phyloP scores from a whole-genome alignment of 2,329 filamentous ascomycete species.

The Lachnum nothofagi region DNA sequence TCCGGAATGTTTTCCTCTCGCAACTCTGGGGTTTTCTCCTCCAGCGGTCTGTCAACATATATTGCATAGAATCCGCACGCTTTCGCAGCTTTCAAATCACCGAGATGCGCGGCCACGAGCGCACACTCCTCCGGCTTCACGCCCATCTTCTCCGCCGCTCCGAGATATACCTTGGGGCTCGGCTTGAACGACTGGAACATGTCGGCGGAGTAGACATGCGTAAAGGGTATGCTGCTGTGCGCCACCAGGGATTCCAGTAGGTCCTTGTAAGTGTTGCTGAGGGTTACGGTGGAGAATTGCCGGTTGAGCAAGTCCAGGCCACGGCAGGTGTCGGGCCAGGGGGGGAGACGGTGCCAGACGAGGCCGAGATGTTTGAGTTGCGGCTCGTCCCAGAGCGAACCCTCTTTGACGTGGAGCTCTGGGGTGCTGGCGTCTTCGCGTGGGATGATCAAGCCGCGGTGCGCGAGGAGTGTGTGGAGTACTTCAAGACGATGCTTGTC shows the following conservation, averaged over 20 bases:
- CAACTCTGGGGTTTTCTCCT: slow-evolving; percentile 12
- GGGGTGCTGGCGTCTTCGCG: slow-evolving; percentile 15
- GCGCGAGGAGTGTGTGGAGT: slow-evolving; percentile 14
- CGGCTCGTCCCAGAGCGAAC: slow-evolving; percentile 17
- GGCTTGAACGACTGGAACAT: slow-evolving; percentile 72
- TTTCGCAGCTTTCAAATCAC: slow-evolving; percentile 61
- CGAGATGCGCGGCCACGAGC: slow-evolving; percentile 70
- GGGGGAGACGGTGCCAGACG: slow-evolving; percentile 64
- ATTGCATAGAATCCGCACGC: slow-evolving; percentile 41
- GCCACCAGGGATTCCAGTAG: slow-evolving; percentile 58
- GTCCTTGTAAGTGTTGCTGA: slow-evolving; percentile 67
- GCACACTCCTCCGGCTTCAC: slow-evolving; percentile 53
- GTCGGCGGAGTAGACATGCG: slow-evolving; percentile 60
- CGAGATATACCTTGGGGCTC: slow-evolving; percentile 58
- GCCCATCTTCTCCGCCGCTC: slow-evolving; percentile 55
- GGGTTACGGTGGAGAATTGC: slow-evolving; percentile 53
- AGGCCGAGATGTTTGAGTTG: slow-evolving; percentile 18
- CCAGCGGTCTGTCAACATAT: slow-evolving; percentile 12
- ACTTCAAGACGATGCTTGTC: slow-evolving; percentile 17
- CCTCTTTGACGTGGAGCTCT: slow-evolving; percentile 15
- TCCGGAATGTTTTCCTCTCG: slow-evolving; percentile 12
- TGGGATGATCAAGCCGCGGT: slow-evolving; percentile 13
- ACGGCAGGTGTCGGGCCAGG: slow-evolving; percentile 58
- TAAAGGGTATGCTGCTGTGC: slow-evolving; percentile 56
- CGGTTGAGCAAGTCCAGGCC: slow-evolving; percentile 51